phyloP scores from a whole-genome alignment of 2,329 filamentous ascomycete species.

The Verticillium tricorpus region DNA sequence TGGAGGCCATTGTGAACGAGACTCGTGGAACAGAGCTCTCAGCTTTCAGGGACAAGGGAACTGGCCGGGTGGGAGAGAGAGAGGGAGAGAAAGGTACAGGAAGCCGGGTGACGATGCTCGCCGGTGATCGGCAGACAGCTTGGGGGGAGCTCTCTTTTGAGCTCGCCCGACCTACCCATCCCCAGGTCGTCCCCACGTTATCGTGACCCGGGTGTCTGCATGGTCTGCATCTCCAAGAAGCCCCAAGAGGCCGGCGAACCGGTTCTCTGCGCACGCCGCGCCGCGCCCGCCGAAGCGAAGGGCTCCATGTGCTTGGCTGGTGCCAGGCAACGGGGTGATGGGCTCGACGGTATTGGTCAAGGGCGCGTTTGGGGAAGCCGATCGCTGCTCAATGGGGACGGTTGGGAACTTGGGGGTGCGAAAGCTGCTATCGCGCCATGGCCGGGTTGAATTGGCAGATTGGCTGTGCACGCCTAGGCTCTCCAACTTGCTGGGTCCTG shows the following conservation, averaged over 20 bases:
- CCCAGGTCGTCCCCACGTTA: neutral
- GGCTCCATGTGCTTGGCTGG: neutral
- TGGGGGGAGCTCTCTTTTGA: neutral
- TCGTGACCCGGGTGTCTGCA: neutral
- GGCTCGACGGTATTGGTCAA: neutral
- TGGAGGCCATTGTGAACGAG: constrained; percentile 8
- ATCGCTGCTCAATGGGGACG: neutral
- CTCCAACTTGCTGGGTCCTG: neutral
- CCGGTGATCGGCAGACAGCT: neutral
- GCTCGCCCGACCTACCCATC: neutral
- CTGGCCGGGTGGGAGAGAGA: neutral
- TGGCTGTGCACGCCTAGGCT: neutral
- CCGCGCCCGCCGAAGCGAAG: neutral
- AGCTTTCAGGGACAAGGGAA: neutral
- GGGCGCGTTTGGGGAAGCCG: neutral
- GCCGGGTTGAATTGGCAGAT: neutral
- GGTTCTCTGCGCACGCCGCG: neutral
- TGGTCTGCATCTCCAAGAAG: neutral
- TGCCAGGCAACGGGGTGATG: neutral
- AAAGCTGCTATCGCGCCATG: neutral
- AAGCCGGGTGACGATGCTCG: neutral
- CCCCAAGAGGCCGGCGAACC: neutral
- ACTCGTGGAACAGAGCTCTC: neutral
- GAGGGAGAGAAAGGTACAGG: neutral
- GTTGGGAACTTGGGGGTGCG: neutral